Conservation (phyloP, 2,329 filamentous ascomycete species). For the Microsporum audouinii region DNA sequence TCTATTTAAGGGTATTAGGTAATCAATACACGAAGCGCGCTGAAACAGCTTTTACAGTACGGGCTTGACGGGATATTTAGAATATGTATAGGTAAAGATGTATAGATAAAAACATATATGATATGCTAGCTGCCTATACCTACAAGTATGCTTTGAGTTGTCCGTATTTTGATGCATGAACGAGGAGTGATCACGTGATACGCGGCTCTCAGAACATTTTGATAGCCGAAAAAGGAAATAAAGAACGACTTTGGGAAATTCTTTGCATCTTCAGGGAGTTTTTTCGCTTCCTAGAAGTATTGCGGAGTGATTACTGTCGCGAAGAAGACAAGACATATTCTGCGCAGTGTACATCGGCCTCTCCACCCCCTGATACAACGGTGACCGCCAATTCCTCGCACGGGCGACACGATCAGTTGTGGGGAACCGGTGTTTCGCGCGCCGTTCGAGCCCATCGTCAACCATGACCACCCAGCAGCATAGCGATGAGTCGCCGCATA, state of each 20-base stretch:
- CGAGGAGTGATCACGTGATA: neutral
- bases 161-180: neutral
- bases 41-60: neutral
- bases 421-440: neutral
- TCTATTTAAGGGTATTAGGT: neutral
- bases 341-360: no score
- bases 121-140: neutral
- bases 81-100: neutral
- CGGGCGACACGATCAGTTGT: no score
- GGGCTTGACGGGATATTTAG: no score
- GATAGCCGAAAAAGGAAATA: neutral
- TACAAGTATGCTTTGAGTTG: no score
- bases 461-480: constrained; percentile 10
- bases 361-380: no score
- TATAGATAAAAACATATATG: neutral
- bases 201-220: neutral
- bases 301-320: no score
- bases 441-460: neutral
- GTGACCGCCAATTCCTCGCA: no score
- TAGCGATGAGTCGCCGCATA: constrained; percentile 29
- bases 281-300: no score
- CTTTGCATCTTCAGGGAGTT: neutral
- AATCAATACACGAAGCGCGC: neutral
- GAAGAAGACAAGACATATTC: no score
- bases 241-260: neutral